A percentile compares a stretch with the other conserved stretches of the same genome.
These are phyloP conservation scores for Aureobasidium uvarum DNA, from an alignment of 2,329 filamentous ascomycete genomes.

Conservation along the genomic window DNA sequence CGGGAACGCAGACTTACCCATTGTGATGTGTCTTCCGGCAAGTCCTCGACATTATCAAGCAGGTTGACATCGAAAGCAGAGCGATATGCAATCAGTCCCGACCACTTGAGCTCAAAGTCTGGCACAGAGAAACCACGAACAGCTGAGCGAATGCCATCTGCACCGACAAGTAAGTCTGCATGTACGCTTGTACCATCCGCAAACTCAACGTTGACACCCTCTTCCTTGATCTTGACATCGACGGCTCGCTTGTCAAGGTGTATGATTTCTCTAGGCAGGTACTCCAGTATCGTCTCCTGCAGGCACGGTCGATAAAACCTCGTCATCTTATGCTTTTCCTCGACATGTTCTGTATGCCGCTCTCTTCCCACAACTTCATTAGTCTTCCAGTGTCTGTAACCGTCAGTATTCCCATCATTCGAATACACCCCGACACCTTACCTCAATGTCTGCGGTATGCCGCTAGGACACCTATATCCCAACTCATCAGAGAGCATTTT, in stretches of 20 bases:
- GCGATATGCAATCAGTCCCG: slow-evolving; percentile 42
- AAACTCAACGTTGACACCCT: slow-evolving; percentile 36
- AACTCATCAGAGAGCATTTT: slow-evolving; percentile 39
- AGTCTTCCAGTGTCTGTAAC: slow-evolving; percentile 39
- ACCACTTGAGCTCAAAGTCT: slow-evolving; percentile 39
- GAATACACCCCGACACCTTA: slow-evolving; percentile 28
- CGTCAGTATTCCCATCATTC: neutral
- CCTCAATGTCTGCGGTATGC: slow-evolving; percentile 41
- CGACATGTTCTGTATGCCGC: slow-evolving; percentile 35
- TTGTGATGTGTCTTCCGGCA: slow-evolving; percentile 41
- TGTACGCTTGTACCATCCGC: slow-evolving; percentile 35
- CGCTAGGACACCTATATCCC: slow-evolving; percentile 37
- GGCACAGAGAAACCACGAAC: slow-evolving; percentile 35
- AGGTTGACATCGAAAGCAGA: slow-evolving; percentile 40
- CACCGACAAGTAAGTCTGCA: slow-evolving; percentile 39
- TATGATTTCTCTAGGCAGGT: slow-evolving; percentile 37
- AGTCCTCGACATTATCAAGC: slow-evolving; percentile 36
- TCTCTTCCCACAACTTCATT: slow-evolving; percentile 41
- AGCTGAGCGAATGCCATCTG: slow-evolving; percentile 43
- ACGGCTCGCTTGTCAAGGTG: slow-evolving; percentile 38
- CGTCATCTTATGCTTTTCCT: slow-evolving; percentile 39
- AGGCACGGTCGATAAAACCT: slow-evolving; percentile 42
- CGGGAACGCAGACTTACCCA: slow-evolving; percentile 30
- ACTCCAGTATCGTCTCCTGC: slow-evolving; percentile 38
- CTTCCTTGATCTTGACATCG: slow-evolving; percentile 24